Conservation (phyloP, 169 alveolate species). For the Amoebophrya sp. region DNA sequence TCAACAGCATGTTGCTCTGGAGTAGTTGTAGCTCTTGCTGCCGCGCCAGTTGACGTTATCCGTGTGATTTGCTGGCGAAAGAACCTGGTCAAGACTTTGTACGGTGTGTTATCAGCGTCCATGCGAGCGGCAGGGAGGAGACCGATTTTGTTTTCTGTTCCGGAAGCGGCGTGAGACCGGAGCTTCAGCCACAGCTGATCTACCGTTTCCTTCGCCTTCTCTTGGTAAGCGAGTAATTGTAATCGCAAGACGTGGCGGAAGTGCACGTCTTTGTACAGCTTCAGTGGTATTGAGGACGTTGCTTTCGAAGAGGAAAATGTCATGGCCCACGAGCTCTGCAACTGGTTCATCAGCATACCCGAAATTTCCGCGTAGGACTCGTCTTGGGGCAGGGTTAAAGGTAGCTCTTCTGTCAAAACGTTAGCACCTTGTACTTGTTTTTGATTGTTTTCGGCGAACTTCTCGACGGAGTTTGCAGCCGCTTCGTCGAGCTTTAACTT, state of each 20-base stretch:
- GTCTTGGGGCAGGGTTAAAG: not conserved
- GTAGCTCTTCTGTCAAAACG: too few relatives aligned
- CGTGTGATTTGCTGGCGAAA: not conserved
- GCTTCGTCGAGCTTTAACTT: too few relatives aligned
- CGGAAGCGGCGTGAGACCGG: too few relatives aligned
- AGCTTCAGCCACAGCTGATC: not conserved
- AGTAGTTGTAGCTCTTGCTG: not conserved
- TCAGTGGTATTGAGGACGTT: not conserved
- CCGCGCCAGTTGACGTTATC: not conserved
- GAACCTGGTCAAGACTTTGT: not conserved
- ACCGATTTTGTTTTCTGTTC: too few relatives aligned
- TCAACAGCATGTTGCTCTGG: not conserved
- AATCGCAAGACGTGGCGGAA: not conserved
- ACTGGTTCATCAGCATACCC: not conserved
- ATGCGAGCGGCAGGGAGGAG: not conserved
- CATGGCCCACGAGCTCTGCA: not conserved
- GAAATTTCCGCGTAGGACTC: not conserved
- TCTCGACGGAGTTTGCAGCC: too few relatives aligned
- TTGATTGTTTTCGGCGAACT: too few relatives aligned
- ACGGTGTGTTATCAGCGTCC: not conserved
- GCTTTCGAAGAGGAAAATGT: not conserved
- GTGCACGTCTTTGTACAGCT: not conserved
- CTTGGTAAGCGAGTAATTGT: not conserved
- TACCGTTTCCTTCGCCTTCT: not conserved
- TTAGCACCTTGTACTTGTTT: too few relatives aligned